A percentile compares a stretch with the other conserved stretches of the same genome.
Evolutionary conservation across 2,329 filamentous ascomycete genomes (phyloP).

Genomic region (Orbilia ellipsospora): DNA sequence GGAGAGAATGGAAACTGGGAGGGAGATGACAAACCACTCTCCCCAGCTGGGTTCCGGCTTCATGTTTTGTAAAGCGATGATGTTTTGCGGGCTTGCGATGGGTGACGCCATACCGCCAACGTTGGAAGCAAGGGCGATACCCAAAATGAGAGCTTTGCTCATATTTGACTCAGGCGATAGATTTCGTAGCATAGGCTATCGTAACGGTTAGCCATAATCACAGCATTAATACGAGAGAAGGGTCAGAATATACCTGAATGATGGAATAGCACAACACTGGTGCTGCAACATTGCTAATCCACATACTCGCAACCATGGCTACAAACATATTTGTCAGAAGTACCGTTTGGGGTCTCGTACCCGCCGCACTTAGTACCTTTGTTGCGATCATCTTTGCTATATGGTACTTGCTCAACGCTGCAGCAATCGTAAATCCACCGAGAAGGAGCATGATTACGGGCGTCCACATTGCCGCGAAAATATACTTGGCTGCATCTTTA

Average conservation of each 20-base stretch:
- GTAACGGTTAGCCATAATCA: conserved; percentile 16
- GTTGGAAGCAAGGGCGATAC: conserved; percentile 93
- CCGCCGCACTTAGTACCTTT: conserved; percentile 94
- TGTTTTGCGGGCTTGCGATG: conserved; percentile 96
- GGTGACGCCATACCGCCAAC: conserved; percentile 96
- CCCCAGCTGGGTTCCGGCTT: conserved; percentile 89
- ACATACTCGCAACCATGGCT: conserved; percentile 96
- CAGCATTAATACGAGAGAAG: conserved; percentile 21
- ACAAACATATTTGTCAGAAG: conserved; percentile 99
- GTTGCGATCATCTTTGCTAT: conserved; percentile 98
- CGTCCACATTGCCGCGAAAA: conserved; percentile 98
- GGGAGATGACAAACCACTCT: conserved; percentile 94
- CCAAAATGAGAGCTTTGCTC: conserved; percentile 93
- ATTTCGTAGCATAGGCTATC: conserved; percentile 88
- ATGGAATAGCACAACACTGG: conserved; percentile 98
- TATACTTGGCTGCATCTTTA: conserved; percentile 81
- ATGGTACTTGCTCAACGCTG: conserved; percentile 94
- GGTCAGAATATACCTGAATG: conserved; percentile 75
- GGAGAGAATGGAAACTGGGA: conserved; percentile 90
- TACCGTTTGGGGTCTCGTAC: conserved; percentile 87
- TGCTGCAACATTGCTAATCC: conserved; percentile 97
- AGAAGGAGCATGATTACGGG: conserved; percentile 98
- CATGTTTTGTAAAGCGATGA: conserved; percentile 97
- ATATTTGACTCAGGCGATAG: conserved; percentile 89
- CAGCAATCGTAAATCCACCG: conserved; percentile 94